Evolutionary conservation across 371 early-diverging fungal genomes (phyloP), one percentile per base, ranked within the genome.

Genomic region (Rhizopus microsporus): DNA sequence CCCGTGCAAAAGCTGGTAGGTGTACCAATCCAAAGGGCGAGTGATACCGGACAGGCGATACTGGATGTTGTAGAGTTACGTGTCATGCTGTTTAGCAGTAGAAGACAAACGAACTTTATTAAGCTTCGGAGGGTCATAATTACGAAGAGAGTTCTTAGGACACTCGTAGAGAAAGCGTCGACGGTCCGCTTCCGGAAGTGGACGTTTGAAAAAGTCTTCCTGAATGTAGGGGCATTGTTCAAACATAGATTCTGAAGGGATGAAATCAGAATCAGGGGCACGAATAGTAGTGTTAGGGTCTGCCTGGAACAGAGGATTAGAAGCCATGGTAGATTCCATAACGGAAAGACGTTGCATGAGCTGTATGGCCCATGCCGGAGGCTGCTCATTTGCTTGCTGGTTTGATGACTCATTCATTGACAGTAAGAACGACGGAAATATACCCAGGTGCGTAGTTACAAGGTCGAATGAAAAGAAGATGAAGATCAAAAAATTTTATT

Each of bases 11-110:
- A 47, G 10, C 9, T 30, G 47, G 29, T 47, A 47, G 3, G 30
- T 31, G 16, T 23, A 47, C 47, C 47, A 47, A 10, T 47, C 47
- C 47, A 47, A 16, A 30, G 47, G 47, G 3, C 47, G 29, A 29
- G 47, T 47, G 31, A 47, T 7, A 7, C 47, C 29, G 1, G 47
- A 47, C 1, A 47, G 47, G 5, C 47, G 30, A 5, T 47, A 47
- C 10, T 47, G 47, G 7, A 47, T 47, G 7, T 47, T 16, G 5
- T 16, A 31, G 0, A 47, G 31, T 8, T 47, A 3, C 1, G 3
- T 47, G 9, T 30, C 29, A 6, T 8, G 7, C 1, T 7, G 30
- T 29, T 47, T 47, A 31, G 47, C 47, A 1, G 29, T 9, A 23
- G 30, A 10, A 1, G 47, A 47, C 10, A 47, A 13, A 8, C 29